These are phyloP conservation scores for Saccharomyces pastorianus DNA, from an alignment of 1,139 yeast genomes.

Conservation along the genomic window DNA sequence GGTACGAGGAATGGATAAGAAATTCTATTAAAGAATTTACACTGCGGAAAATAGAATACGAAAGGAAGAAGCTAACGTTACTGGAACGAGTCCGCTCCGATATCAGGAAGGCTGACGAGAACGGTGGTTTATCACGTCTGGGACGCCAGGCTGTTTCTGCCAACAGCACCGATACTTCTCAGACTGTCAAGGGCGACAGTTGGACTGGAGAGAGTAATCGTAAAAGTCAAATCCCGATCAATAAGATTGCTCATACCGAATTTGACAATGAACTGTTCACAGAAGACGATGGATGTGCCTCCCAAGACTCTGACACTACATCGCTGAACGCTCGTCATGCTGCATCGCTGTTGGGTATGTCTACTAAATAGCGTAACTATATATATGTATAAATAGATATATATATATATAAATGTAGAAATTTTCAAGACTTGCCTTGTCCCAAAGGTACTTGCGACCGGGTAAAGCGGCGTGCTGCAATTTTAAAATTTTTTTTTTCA, in stretches of 20 bases:
- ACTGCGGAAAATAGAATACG: constrained; percentile 72
- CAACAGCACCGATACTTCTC: constrained; percentile 39
- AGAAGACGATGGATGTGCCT: constrained; percentile 1
- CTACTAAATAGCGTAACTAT: constrained; percentile 34
- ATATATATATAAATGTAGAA: not conserved
- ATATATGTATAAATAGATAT: not conserved
- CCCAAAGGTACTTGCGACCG: not conserved
- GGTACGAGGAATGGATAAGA: constrained; percentile 50
- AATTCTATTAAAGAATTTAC: constrained; percentile 52
- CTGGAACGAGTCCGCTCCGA: constrained; percentile 70
- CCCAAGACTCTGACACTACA: constrained; percentile 9
- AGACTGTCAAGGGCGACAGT: constrained; percentile 28
- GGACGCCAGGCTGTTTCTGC: constrained; percentile 52
- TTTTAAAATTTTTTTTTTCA: not conserved
- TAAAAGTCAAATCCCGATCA: constrained; percentile 21
- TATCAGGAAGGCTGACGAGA: constrained; percentile 65
- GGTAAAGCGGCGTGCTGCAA: not conserved
- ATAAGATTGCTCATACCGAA: constrained; percentile 12
- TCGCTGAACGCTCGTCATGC: constrained; percentile 74
- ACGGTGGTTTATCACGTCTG: constrained; percentile 75
- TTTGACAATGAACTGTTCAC: constrained; percentile 10
- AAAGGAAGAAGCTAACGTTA: constrained; percentile 67
- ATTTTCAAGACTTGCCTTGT: not conserved
- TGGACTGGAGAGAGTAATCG: constrained; percentile 34
- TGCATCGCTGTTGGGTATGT: constrained; percentile 67